Conservation (phyloP, 768 basidiomycete genomes). For the Lentinus brumalis region DNA sequence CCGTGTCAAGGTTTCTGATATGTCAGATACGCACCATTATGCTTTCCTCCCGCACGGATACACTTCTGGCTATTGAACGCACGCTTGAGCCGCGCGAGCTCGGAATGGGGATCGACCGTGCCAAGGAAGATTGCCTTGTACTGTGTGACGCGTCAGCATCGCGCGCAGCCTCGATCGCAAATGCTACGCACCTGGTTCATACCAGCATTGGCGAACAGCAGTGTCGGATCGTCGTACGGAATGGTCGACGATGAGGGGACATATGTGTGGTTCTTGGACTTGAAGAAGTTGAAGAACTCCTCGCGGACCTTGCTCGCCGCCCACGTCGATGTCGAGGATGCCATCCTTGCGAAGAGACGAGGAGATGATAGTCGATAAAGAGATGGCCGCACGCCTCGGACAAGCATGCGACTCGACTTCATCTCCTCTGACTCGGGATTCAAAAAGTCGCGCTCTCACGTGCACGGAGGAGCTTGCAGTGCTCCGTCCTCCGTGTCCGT, state of each 20-base stretch:
- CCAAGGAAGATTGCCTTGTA: constrained; percentile 98
- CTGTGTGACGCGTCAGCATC: constrained; percentile 41
- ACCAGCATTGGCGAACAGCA: constrained; percentile 97
- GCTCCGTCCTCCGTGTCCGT: neutral
- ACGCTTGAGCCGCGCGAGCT: constrained; percentile 86
- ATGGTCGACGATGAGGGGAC: constrained; percentile 91
- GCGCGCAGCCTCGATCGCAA: neutral
- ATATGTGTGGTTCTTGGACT: constrained; percentile 77
- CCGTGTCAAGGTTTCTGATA: neutral
- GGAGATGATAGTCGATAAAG: constrained; percentile 19
- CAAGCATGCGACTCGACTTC: constrained; percentile 17
- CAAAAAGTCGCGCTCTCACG: constrained; percentile 22
- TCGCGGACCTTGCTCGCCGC: constrained; percentile 81
- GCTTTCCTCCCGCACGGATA: constrained; percentile 98
- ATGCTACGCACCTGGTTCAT: constrained; percentile 77
- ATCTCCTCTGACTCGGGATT: constrained; percentile 19
- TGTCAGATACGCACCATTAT: constrained; percentile 68
- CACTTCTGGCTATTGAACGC: constrained; percentile 98
- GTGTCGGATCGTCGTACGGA: constrained; percentile 96
- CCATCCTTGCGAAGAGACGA: constrained; percentile 16
- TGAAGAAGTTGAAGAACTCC: constrained; percentile 91
- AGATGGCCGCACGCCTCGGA: constrained; percentile 15
- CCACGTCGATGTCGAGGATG: constrained; percentile 47
- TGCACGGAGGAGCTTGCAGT: constrained; percentile 7
- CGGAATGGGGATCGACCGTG: constrained; percentile 93